phyloP scores from a whole-genome alignment of 805 yeast genomes.

The Myxozyma neotropica region DNA sequence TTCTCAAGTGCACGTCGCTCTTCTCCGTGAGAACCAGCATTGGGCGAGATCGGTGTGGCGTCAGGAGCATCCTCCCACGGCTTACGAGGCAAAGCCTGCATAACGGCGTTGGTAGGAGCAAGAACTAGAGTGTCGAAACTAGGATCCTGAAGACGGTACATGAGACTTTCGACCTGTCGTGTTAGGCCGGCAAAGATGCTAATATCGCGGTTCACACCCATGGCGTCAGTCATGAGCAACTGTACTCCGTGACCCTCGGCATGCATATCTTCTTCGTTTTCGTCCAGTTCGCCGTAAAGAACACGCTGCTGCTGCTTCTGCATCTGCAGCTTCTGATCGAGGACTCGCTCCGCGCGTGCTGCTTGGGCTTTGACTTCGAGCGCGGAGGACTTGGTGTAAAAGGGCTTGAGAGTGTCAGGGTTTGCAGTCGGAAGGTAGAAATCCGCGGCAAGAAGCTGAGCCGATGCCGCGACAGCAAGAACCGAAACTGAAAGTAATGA shows the following conservation, averaged over 20 bases:
- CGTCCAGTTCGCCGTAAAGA: constrained; percentile 25
- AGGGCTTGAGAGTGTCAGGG: constrained; percentile 26
- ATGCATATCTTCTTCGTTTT: neutral
- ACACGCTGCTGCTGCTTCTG: constrained; percentile 17
- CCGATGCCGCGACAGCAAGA: constrained; percentile 14
- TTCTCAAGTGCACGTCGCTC: constrained; percentile 57
- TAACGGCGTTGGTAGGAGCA: constrained; percentile 71
- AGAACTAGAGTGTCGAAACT: constrained; percentile 55
- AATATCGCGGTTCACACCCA: constrained; percentile 49
- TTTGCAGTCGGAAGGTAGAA: constrained; percentile 18
- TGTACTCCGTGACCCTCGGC: constrained; percentile 33
- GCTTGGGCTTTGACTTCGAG: constrained; percentile 4
- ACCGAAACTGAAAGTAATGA: neutral
- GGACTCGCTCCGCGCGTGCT: constrained; percentile 8
- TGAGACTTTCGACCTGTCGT: constrained; percentile 59
- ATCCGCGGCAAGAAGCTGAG: constrained; percentile 25
- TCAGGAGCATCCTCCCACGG: constrained; percentile 84
- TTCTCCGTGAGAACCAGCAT: constrained; percentile 40
- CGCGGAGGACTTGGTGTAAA: constrained; percentile 4
- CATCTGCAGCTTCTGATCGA: constrained; percentile 2
- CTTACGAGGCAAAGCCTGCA: constrained; percentile 53
- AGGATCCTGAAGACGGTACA: constrained; percentile 50
- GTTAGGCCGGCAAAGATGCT: constrained; percentile 69
- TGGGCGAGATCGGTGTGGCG: constrained; percentile 42
- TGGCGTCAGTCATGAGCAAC: constrained; percentile 45